Percentiles rank a stretch among this genome's conserved stretches.
These are phyloP conservation scores for Staphylotrichum tortipilum DNA, from an alignment of 495 filamentous ascomycete species.

Conservation along the genomic window DNA sequence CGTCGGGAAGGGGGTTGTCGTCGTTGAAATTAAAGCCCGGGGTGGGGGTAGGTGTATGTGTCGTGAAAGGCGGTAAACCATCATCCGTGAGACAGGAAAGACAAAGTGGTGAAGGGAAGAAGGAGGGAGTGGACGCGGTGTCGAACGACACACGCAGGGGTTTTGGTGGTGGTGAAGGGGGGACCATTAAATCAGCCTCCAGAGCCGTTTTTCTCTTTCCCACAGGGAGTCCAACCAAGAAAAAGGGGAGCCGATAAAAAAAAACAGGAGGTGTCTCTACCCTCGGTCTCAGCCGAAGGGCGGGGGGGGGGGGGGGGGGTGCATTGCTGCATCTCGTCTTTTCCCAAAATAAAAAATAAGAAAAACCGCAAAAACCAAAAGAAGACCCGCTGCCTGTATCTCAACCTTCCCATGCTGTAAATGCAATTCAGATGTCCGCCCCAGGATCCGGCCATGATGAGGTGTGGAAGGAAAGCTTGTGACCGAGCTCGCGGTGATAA, in stretches of 20 bases:
- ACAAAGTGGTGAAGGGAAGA: constrained; percentile 21
- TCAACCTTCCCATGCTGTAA: constrained; percentile 35
- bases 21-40: constrained; percentile 29
- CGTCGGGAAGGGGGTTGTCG: constrained; percentile 24
- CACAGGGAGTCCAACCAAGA: constrained; percentile 14
- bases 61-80: constrained; percentile 37
- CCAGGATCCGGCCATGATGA: constrained; percentile 41
- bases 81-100: constrained; percentile 39
- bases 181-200: constrained; percentile 21
- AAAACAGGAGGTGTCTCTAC: constrained; percentile 26
- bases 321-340: constrained; percentile 47
- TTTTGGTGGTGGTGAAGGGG: too few species aligned
- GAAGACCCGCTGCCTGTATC: constrained; percentile 37
- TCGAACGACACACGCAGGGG: constrained; percentile 6
- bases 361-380: constrained; percentile 17
- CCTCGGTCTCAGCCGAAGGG: constrained; percentile 36
- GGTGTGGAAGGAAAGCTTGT: constrained; percentile 22
- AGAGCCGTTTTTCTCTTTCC: constrained; percentile 5
- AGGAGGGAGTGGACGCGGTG: constrained; percentile 8
- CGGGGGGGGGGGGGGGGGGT: constrained; percentile 32
- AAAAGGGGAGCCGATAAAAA: constrained; percentile 11
- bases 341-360: constrained; percentile 22
- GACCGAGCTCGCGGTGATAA: constrained; percentile 37
- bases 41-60: constrained; percentile 23
- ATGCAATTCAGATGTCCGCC: constrained; percentile 42